Conservation (phyloP, 2,329 filamentous ascomycete species). For the Pyrenochaeta sp. region DNA sequence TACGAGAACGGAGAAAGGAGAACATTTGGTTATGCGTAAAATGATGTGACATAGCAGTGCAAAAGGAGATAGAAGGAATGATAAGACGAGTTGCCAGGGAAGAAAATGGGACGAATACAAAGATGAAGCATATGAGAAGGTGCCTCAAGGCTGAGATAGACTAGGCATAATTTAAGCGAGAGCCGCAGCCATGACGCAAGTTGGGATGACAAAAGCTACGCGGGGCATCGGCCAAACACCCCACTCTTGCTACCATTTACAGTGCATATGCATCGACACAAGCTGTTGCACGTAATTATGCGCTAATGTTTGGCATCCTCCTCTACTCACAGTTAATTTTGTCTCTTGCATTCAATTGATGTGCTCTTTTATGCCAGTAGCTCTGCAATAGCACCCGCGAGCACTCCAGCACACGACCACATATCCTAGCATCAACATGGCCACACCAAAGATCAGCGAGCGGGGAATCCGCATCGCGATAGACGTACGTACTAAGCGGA, state of each 20-base stretch:
- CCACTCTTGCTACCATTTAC: constrained; percentile 8
- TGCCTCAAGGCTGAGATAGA: background rate
- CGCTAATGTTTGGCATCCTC: background rate
- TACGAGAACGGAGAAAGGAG: background rate
- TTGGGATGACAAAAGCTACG: constrained; percentile 2
- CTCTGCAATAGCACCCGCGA: background rate
- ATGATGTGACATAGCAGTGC: background rate
- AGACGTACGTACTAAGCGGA: constrained; percentile 44
- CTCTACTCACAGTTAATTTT: background rate
- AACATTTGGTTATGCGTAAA: background rate
- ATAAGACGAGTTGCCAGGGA: background rate
- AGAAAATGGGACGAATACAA: background rate
- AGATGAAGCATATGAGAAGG: background rate
- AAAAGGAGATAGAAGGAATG: background rate
- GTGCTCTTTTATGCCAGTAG: background rate
- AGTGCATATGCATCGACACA: background rate
- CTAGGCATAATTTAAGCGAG: background rate
- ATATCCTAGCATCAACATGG: constrained; percentile 26
- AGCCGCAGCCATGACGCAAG: background rate
- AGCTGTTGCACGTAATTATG: background rate
- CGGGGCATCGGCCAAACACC: constrained; percentile 15
- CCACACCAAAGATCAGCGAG: constrained; percentile 32
- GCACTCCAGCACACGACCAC: background rate
- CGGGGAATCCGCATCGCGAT: constrained; percentile 79
- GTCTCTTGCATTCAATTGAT: background rate